Base-by-base conservation (phyloP, 169 alveolate species). In the Babesia bigemina region DNA sequence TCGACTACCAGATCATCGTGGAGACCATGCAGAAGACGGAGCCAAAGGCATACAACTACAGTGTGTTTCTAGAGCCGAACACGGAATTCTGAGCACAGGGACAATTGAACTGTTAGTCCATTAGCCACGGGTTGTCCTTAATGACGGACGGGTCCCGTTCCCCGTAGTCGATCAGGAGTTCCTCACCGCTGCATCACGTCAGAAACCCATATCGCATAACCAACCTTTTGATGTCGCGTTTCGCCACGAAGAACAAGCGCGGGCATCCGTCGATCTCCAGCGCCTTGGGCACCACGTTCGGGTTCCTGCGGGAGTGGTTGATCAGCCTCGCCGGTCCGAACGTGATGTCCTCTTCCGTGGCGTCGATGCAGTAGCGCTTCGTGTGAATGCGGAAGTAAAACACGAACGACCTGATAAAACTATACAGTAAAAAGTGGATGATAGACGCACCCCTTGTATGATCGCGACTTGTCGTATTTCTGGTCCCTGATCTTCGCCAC, bases 271-370 rank as follows among this genome's bases (percentile, higher is more conserved):
- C 70, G 13, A 90, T 85, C 47, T 74, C 72, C 50, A 92, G 26
- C 4, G 91, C 92, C 55, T 88, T 91, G 26, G 97, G 92, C 19
- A 72, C 74, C 28, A 93, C 59, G 65, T 93, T 93, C 21, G 97
- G 91, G 39, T 91, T 92, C 62, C 91, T 91, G 48, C 88, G 86
- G 13, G 97, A 93, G 72, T 93, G 97, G 71, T 93, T 93, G 39
- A 93, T 93, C 29, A 93, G 88, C 44, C 97, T 78, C 26, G 96
- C 97, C 14, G 95, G 94, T 9, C 95, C 96, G 29, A 88, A 92
- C 33, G 84, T 84, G 13, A 77, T 73, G 57, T 72, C 75, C 82
- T 93, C 97, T 48, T 92, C 96, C 21, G 96, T 93, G n/a, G 96
- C 94, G 67, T 93, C 97, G 57, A 93, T 90, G 60, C 95, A 83